Conservation (phyloP, 2,329 filamentous ascomycete species). For the Ophiognomonia clavigignenti-juglandacearum region DNA sequence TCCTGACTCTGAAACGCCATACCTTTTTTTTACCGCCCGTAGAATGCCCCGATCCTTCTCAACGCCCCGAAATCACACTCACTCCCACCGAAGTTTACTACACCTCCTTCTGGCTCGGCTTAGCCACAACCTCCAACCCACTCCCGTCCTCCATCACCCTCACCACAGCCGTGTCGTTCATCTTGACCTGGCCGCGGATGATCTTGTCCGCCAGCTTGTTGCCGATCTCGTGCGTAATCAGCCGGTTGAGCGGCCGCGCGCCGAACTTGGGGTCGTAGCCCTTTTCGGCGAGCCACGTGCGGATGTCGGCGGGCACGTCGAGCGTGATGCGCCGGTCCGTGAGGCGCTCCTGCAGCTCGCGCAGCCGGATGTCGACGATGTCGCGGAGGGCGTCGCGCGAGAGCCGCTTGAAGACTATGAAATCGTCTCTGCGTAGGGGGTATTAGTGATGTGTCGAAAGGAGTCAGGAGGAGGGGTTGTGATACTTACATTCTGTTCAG, state of each 20-base stretch:
- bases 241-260: conserved; percentile 81
- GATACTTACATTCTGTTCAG: conserved; percentile 68
- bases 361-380: conserved; percentile 88
- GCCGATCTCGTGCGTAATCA: conserved; percentile 86
- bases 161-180: conserved; percentile 69
- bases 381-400: conserved; percentile 74
- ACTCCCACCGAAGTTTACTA: too few relatives aligned
- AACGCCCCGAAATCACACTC: too few relatives aligned
- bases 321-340: conserved; percentile 81
- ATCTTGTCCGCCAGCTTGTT: conserved; percentile 89
- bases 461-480: too few relatives aligned
- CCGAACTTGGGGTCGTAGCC: conserved; percentile 92
- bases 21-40: too few relatives aligned
- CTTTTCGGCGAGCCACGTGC: conserved; percentile 80
- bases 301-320: conserved; percentile 64
- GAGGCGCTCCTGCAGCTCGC: conserved; percentile 76
- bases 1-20: too few relatives aligned
- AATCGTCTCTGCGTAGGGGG: conserved; percentile 62
- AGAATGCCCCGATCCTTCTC: too few relatives aligned
- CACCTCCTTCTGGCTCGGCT: conserved; percentile 9
- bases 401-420: conserved; percentile 91
- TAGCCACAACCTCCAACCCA: conserved; percentile 45
- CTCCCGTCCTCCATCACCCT: conserved; percentile 58
- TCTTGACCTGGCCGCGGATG: conserved; percentile 76
- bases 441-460: too few relatives aligned